Conservation (phyloP, 306 rosid species). For the Prunus kanzakura region DNA sequence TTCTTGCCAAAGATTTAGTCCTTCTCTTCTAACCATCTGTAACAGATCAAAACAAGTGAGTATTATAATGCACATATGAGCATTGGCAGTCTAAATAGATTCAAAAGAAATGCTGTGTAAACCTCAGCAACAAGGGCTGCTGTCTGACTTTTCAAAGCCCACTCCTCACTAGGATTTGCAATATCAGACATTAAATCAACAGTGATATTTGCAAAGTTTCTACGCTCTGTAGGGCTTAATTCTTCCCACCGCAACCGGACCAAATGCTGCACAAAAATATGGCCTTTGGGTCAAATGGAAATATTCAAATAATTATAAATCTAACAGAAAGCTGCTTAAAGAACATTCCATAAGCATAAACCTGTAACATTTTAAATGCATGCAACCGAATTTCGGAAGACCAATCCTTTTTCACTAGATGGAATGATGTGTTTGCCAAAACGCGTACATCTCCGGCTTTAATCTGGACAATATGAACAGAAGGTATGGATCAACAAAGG, state of each 20-base stretch:
- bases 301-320: not conserved
- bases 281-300: not conserved
- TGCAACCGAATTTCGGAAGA: slow-evolving; percentile 95
- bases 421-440: slow-evolving; percentile 71
- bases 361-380: slow-evolving; percentile 96
- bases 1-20: slow-evolving; percentile 72
- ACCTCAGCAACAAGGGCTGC: slow-evolving; percentile 99
- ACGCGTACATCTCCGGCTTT: slow-evolving; percentile 67
- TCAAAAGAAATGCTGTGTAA: slow-evolving; percentile 17
- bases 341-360: slow-evolving; percentile 25
- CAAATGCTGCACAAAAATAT: slow-evolving; percentile 65
- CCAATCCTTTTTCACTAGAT: slow-evolving; percentile 78
- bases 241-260: slow-evolving; percentile 96
- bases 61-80: slow-evolving; percentile 9
- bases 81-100: slow-evolving; percentile 14
- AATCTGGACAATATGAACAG: slow-evolving; percentile 44
- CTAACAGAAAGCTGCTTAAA: slow-evolving; percentile 17
- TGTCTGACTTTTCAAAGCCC: slow-evolving; percentile 97
- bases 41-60: slow-evolving; percentile 22
- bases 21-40: slow-evolving; percentile 92
- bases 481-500: not conserved
- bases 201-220: slow-evolving; percentile 66
- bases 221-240: slow-evolving; percentile 59
- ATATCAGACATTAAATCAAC: slow-evolving; percentile 79
- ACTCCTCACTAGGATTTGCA: slow-evolving; percentile 80